Base-by-base conservation (phyloP, 2,329 filamentous ascomycete species). In the Fusarium scirpi region DNA sequence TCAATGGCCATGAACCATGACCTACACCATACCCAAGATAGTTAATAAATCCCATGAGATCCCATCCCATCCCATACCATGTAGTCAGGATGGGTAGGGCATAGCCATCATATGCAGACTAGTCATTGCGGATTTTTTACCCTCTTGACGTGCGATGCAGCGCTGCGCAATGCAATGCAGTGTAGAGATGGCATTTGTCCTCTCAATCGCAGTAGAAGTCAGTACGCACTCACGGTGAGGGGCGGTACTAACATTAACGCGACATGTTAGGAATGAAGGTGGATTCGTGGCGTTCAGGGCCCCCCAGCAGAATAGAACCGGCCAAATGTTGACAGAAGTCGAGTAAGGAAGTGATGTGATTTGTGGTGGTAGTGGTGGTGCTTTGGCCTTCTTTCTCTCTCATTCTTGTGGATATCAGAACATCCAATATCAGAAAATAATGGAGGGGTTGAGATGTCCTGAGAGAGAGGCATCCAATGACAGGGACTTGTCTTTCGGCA, bases 241-340 rank as follows among this genome's bases (percentile, higher is more conserved):
- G 54, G 38, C 40, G 34, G 41, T 27, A 51, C 41, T 49, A 61
- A 32, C 47, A 32, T 64, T 64, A 54, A 60, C 60, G 63, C 64
- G 60, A 54, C 63, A 55, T 52, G 56, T 34, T 52, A 54, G 60
- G 55, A 60, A 63, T 63, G 60, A 63, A 60, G 53, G 60, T 66
- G 63, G 60, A 64, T 49, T 48, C 58, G 41, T 54, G 63, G 63
- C 59, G 59, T 45, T 54, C 56, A 59, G 63, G 60, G 59, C 44
- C 58, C 49, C 48, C 49, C 34, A 52, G 32, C 34, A 41, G 24
- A 40, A 16, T 38, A 52, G 49, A 52, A 24, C 18, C 49, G 49
- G 18, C 49, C 49, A 29, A 41, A 34, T 40, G 20, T 32, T 25
- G 47, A 22, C 46, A 24, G 46, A 48, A 32, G 46, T 15, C 46